These are phyloP conservation scores for Tetrahymena elliotti DNA, from an alignment of 73 alveolate species.

Conservation along the genomic window DNA sequence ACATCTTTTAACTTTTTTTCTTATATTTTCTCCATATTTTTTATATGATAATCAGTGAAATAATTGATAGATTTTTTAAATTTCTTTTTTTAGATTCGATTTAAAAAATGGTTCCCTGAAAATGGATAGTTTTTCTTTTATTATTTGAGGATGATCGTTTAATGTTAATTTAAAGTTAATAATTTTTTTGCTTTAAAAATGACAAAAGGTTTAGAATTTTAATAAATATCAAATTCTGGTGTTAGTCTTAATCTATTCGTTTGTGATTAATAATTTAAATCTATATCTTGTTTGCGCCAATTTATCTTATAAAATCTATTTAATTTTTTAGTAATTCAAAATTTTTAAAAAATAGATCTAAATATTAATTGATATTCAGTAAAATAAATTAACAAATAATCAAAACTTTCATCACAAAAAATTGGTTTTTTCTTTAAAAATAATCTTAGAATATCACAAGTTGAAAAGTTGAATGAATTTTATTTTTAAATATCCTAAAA, in stretches of 20 bases:
- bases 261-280: no score
- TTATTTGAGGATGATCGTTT: not conserved
- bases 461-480: no score
- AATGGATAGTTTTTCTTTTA: no score
- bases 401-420: no score
- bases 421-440: no score
- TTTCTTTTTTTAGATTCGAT: not conserved
- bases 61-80: no score
- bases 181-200: not conserved
- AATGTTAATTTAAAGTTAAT: not conserved
- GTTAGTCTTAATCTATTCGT: not conserved
- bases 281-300: not conserved
- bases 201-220: not conserved
- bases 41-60: not conserved
- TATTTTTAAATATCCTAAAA: no score
- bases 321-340: no score
- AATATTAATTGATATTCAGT: no score
- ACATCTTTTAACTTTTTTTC: not conserved
- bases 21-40: not conserved
- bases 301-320: not conserved
- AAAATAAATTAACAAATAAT: no score
- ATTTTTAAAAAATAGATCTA: not conserved
- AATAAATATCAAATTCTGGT: not conserved
- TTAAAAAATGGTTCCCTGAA: not conserved
- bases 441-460: no score